Base-by-base conservation (phyloP, 2,329 filamentous ascomycete genomes). In the Cyclaneusma minus region DNA sequence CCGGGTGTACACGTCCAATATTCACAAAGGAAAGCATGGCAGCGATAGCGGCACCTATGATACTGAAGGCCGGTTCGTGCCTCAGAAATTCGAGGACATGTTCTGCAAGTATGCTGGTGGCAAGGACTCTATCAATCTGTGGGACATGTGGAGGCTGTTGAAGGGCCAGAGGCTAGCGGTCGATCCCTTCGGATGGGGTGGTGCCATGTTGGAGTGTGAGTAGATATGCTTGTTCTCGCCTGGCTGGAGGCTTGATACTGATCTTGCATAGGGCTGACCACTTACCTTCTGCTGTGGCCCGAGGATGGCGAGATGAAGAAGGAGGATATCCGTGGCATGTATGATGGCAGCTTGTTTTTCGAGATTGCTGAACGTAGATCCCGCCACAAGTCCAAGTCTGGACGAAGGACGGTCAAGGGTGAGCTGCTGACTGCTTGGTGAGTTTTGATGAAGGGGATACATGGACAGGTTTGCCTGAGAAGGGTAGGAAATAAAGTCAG, bases 261-360 rank as follows among this genome's bases (percentile, higher is more conserved):
- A 36, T 22, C 38, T 7, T 37, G 36, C 24, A 30, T 38, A 53
- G 56, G 56, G 55, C 37, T 54, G 3, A 60, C 60, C 0, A 60
- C 60, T 1, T 67, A 62, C 30, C 37, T 68, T 10, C 47, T 72
- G 22, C 45, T 68, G 5, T 62, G 58, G 58, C 64, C 66, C 0
- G 53, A 57, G 21, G 62, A 72, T 39, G 66, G 66, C 0, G 49
- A 51, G 26, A 56, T 71, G 47, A 54, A 46, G 39, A 72, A 72
- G 45, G 64, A 72, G 23, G 66, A 72, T 28, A 51, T 66, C 11
- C 42, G 61, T n/a, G 41, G 55, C 6, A 47, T 65, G 5, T 66
- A 58, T 35, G 60, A 66, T 41, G 62, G 63, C 6, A 62, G 59
- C 39, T 50, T 64, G 21, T 65, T 62, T 34, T 57, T 59, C 33